Conservation (phyloP, 2,329 filamentous ascomycete genomes). For the Westerdykella sp. region DNA sequence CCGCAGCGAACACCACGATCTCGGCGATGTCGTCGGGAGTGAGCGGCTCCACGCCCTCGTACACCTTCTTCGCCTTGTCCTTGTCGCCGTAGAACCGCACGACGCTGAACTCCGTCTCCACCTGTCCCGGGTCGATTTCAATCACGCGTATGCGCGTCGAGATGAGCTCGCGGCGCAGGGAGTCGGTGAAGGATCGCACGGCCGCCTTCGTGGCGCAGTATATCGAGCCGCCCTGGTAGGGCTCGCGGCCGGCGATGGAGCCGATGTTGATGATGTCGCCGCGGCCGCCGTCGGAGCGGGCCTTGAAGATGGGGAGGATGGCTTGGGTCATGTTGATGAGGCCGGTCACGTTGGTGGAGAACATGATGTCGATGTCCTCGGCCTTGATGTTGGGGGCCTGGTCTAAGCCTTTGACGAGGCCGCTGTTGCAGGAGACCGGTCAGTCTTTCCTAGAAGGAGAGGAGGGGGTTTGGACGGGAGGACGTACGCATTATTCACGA, state of each 20-base stretch:
- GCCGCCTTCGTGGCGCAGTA: constrained; percentile 94
- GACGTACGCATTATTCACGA: constrained; percentile 91
- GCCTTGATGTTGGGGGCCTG: constrained; percentile 75
- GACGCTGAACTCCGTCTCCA: constrained; percentile 89
- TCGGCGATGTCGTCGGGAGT: constrained; percentile 90
- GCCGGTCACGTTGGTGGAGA: constrained; percentile 87
- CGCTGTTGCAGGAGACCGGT: constrained; percentile 45
- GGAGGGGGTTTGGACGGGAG: constrained; percentile 10
- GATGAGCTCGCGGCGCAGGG: constrained; percentile 76
- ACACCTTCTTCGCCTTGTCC: constrained; percentile 81
- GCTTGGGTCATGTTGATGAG: constrained; percentile 96
- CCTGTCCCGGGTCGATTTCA: constrained; percentile 84
- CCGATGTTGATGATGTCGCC: constrained; percentile 97
- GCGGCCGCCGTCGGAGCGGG: constrained; percentile 59
- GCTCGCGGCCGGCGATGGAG: constrained; percentile 81
- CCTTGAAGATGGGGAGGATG: constrained; percentile 74
- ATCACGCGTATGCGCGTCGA: constrained; percentile 75
- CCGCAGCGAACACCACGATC: constrained; percentile 77
- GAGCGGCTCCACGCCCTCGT: constrained; percentile 65
- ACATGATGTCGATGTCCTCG: constrained; percentile 81
- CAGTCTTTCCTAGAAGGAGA: neutral
- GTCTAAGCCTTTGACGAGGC: constrained; percentile 82
- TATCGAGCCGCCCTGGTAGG: constrained; percentile 78
- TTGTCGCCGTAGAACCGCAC: constrained; percentile 87
- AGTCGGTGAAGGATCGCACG: constrained; percentile 76